These are phyloP conservation scores for Barnettozyma salicaria DNA, from an alignment of 805 yeast genomes.

Conservation along the genomic window DNA sequence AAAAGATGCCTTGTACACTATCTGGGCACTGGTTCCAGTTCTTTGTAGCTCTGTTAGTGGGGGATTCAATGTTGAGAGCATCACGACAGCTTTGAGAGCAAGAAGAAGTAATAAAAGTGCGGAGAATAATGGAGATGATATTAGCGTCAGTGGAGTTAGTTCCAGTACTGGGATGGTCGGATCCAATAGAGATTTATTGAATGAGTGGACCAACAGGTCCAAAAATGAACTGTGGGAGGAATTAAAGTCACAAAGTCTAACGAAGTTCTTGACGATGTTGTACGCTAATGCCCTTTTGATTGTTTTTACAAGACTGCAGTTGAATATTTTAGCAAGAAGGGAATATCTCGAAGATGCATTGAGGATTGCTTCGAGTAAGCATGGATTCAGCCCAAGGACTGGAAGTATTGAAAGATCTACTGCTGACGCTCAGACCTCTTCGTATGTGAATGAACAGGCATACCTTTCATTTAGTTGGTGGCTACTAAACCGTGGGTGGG, in stretches of 20 bases:
- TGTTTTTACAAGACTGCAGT: slow-evolving; percentile 77
- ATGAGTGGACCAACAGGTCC: slow-evolving; percentile 26
- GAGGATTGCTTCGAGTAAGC: slow-evolving; percentile 49
- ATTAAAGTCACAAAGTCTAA: slow-evolving; percentile 65
- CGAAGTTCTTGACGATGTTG: slow-evolving; percentile 64
- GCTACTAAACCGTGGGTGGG: slow-evolving; percentile 85
- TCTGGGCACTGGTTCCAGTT: slow-evolving; percentile 76
- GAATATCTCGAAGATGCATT: slow-evolving; percentile 79
- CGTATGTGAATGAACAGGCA: slow-evolving; percentile 64
- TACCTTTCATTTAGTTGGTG: slow-evolving; percentile 90
- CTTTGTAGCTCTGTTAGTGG: slow-evolving; percentile 58
- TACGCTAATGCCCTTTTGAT: slow-evolving; percentile 65
- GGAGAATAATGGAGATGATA: slow-evolving; percentile 16
- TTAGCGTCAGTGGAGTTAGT: slow-evolving; percentile 6
- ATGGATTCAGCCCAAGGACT: slow-evolving; percentile 25
- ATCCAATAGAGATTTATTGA: background rate
- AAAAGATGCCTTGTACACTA: slow-evolving; percentile 79
- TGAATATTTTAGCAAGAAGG: slow-evolving; percentile 82
- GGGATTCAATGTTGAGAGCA: slow-evolving; percentile 62
- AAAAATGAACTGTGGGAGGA: slow-evolving; percentile 80
- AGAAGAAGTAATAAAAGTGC: slow-evolving; percentile 51
- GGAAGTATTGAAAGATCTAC: slow-evolving; percentile 20
- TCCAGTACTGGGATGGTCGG: background rate
- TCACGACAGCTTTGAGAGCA: slow-evolving; percentile 62
- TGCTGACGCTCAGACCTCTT: no score